Evolutionary conservation across 345 rosid species (phyloP), one percentile per base, ranked within the genome.

Genomic region (Heritiera fomes): DNA sequence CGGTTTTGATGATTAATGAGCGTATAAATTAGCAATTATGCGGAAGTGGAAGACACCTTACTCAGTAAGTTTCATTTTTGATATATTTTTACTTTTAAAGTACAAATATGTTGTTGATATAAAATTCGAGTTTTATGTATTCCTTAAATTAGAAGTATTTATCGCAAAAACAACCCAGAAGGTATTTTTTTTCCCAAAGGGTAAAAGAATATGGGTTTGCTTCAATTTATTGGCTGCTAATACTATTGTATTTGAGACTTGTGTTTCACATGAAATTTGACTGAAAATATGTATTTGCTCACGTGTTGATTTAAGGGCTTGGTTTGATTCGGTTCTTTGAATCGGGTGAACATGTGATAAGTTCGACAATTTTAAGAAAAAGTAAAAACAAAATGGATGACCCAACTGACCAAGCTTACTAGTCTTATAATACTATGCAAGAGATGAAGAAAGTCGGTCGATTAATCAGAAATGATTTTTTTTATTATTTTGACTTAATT

Each of bases 301-400:
- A n/a, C 73, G 46, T 45, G 73, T 45, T 68, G 45, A 9, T 34
- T 68, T 68, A 68, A 68, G 55, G 8, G 72, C 20, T 68, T 67
- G 38, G 38, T 34, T 3, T 34, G 38, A 3, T 34, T 34, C 3
- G 12, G 17, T 12, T 30, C 4, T 38, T 45, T 67, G 34, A 53
- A 53, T 10, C 6, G 56, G 14, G 3, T 4, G 58, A 53, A 18
- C n/a, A 55, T 8, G 60, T 18, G 23, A 23, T n/a, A 18, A 55
- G 18, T 34, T 34, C 1, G 38, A 34, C 38, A 34, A 34, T 34
- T 34, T 34, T 34, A 34, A 38, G 47, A 52, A 3, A 52, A 17
- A 66, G 32, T 8, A 34, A n/a, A 12, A 69, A 23, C 8, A 23
- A 23, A 45, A 45, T 11, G 59, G 60, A 30, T 60, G 65, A 61